Base-by-base conservation (phyloP, 495 filamentous ascomycete genomes). In the Podospora fimiseda region DNA sequence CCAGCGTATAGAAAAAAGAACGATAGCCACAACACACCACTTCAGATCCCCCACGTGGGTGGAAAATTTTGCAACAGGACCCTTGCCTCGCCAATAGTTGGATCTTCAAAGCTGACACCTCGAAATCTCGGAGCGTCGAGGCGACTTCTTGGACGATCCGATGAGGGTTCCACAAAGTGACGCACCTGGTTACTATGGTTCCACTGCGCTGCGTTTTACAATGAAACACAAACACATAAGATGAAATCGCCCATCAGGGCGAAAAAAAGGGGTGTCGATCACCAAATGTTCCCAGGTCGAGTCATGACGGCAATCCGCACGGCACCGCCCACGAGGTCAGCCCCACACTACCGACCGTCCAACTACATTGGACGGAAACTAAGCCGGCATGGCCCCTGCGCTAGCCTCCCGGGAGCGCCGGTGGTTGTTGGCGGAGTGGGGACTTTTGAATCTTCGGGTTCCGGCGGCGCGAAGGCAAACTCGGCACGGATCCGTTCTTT, bases 101-200 rank as follows among this genome's bases (percentile, higher is more conserved):
- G 16, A 33, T 47, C 16, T 18, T 41, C 11, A n/a, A n/a, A 47
- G 16, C 22, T 47, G 24, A 22, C 44, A 30, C 44, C 24, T 16
- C 15, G 15, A 1, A 52, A 44, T 43, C 24, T 52, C 15, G 19
- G n/a, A 42, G 21, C 23, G 7, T 13, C 16, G 44, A 30, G 44
- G 44, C 44, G 22, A 47, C 22, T 41, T 41, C 16, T 3, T 7
- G 8, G 48, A 9, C 21, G 15, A 21, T 20, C 16, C 50, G 7
- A 41, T 18, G 19, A 21, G 23, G 36, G 54, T 51, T 54, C 51
- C 48, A 48, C 46, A 50, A 43, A 33, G 53, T 58, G 56, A 58
- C 56, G 56, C 50, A 51, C 41, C 18, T 40, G 14, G 44, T 39
- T 42, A 50, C 56, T 54, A 48, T 15, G 43, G 43, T 24, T 23